Percentiles rank a stretch among this genome's conserved stretches.
These are phyloP conservation scores for Leccinellum albellum DNA, from an alignment of 768 basidiomycete species.

Conservation along the genomic window DNA sequence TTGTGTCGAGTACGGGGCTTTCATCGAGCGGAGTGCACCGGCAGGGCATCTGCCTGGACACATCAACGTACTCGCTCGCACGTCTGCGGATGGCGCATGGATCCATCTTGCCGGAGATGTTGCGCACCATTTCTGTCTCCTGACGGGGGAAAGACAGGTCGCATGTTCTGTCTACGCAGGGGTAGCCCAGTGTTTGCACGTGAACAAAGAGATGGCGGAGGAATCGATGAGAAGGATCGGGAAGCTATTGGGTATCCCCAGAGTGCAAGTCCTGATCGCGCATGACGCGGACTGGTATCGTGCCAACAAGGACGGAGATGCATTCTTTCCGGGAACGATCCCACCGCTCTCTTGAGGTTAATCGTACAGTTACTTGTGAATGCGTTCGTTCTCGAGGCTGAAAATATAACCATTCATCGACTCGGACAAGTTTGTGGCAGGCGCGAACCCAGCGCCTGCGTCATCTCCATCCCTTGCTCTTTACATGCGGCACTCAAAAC, in stretches of 20 bases:
- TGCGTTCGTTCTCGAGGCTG: too few relatives aligned
- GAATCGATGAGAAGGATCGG: too few relatives aligned
- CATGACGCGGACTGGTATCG: too few relatives aligned
- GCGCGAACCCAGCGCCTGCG: constrained; percentile 25
- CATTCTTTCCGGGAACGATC: too few relatives aligned
- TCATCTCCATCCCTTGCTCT: constrained; percentile 49
- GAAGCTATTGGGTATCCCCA: too few relatives aligned
- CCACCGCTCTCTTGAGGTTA: too few relatives aligned
- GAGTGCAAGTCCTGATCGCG: too few relatives aligned
- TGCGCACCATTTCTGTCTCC: constrained; percentile 48
- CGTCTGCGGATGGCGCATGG: too few relatives aligned
- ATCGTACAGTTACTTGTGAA: too few relatives aligned
- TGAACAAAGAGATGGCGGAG: constrained; percentile 35
- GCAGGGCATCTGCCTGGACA: constrained; percentile 51
- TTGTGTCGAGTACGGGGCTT: neutral
- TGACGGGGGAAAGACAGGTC: constrained; percentile 42
- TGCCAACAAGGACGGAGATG: too few relatives aligned
- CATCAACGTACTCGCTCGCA: constrained; percentile 46
- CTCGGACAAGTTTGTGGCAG: constrained; percentile 34
- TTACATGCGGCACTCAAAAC: constrained; percentile 44
- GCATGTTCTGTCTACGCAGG: constrained; percentile 18
- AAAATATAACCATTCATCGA: constrained; percentile 34
- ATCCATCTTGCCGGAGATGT: constrained; percentile 52
- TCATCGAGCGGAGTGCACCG: neutral
- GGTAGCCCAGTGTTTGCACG: constrained; percentile 37